Percentiles rank a stretch among this genome's conserved stretches.
Conservation (phyloP, 306 rosid genomes). For the Castanea mollissima region DNA sequence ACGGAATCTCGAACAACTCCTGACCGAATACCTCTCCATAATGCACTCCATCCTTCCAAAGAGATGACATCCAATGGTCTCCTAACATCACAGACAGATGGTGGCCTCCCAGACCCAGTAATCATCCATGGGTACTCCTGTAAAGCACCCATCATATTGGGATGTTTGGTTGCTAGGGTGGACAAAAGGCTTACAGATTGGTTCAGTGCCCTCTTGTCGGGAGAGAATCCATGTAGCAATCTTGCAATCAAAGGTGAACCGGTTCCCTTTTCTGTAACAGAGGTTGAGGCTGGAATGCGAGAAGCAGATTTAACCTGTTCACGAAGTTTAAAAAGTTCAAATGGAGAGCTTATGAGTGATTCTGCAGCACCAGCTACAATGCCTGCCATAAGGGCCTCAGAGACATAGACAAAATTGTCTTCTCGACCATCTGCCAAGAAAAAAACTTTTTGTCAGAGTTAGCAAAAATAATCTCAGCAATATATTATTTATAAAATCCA, state of each 20-base stretch:
- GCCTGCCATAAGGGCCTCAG: slow-evolving; percentile 86
- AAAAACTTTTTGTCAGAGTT: not conserved
- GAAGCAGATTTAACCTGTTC: slow-evolving; percentile 72
- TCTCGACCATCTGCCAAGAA: slow-evolving; percentile 73
- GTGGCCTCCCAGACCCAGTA: slow-evolving; percentile 89
- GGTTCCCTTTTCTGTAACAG: slow-evolving; percentile 48
- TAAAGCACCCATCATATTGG: slow-evolving; percentile 53
- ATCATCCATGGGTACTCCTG: slow-evolving; percentile 92
- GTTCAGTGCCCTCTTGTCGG: slow-evolving; percentile 64
- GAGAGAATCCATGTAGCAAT: slow-evolving; percentile 57
- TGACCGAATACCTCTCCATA: slow-evolving; percentile 85
- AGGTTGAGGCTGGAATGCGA: slow-evolving; percentile 35
- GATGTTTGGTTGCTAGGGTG: slow-evolving; percentile 63
- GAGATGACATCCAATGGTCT: slow-evolving; percentile 59
- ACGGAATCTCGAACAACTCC: slow-evolving; percentile 83
- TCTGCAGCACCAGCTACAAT: slow-evolving; percentile 70
- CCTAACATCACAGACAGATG: slow-evolving; percentile 57
- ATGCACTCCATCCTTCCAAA: slow-evolving; percentile 81
- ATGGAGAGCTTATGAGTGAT: slow-evolving; percentile 72
- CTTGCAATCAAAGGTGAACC: slow-evolving; percentile 54
- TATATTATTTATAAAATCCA: not conserved
- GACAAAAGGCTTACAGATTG: slow-evolving; percentile 67
- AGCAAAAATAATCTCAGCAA: not conserved
- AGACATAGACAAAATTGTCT: slow-evolving; percentile 48
- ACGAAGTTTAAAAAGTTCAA: slow-evolving; percentile 84